These are phyloP conservation scores for Pseudonitzschia delicatissima DNA, from an alignment of 108 stramenopile species.

Conservation along the genomic window DNA sequence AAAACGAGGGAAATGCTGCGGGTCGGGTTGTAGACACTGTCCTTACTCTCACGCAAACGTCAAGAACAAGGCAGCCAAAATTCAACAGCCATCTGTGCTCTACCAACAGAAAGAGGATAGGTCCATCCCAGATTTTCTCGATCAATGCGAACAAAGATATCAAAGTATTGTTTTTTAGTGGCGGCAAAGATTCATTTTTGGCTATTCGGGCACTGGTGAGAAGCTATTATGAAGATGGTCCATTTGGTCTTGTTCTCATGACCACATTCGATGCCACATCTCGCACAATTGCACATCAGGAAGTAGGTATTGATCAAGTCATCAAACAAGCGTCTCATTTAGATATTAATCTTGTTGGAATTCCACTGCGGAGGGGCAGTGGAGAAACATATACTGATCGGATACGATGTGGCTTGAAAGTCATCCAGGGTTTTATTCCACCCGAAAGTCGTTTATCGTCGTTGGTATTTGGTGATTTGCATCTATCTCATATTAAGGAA, in stretches of 20 bases:
- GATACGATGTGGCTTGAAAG: constrained; percentile 54
- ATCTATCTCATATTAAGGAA: constrained; percentile 82
- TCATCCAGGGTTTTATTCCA: constrained; percentile 24
- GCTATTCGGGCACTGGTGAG: constrained; percentile 71
- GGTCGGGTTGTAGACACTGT: constrained; percentile 91
- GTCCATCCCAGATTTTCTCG: constrained; percentile 17
- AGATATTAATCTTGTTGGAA: constrained; percentile 68
- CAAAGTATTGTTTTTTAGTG: constrained; percentile 83
- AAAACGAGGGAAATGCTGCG: constrained; percentile 89
- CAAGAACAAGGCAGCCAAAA: constrained; percentile 50
- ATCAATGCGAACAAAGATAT: constrained; percentile 18
- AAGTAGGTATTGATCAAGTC: constrained; percentile 68
- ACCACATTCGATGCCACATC: constrained; percentile 84
- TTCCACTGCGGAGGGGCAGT: constrained; percentile 72
- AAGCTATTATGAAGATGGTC: constrained; percentile 18
- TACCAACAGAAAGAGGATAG: constrained; percentile 29
- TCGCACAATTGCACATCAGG: constrained; percentile 86
- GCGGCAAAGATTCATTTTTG: constrained; percentile 92
- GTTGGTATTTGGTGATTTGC: constrained; percentile 89
- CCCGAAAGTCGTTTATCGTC: constrained; percentile 26
- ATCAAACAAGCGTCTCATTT: constrained; percentile 72
- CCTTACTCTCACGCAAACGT: constrained; percentile 85
- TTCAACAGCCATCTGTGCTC: constrained; percentile 73
- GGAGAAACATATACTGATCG: constrained; percentile 63
- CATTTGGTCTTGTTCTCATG: constrained; percentile 69